Percentiles rank a stretch among this genome's conserved stretches.
Conservation (phyloP, 352 stramenopile species). For the Salisapilia sapeloensis region DNA sequence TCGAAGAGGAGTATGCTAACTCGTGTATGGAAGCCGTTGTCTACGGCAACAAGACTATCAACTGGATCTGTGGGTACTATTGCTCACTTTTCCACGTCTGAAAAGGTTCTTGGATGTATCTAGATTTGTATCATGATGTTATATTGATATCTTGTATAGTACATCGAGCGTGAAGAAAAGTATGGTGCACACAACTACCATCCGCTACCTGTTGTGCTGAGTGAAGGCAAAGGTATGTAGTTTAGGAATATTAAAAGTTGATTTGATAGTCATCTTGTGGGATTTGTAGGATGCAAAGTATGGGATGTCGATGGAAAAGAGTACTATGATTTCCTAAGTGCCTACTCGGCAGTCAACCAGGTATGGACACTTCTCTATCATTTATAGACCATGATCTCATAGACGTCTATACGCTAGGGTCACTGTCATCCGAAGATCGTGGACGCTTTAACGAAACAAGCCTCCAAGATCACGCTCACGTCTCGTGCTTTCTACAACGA, state of each 20-base stretch:
- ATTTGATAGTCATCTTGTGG: not conserved
- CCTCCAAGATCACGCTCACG: constrained; percentile 90
- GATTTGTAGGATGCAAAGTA: constrained; percentile 78
- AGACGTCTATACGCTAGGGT: constrained; percentile 35
- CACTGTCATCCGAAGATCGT: constrained; percentile 98
- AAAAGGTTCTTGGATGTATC: too few relatives aligned
- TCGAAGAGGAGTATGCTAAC: too few relatives aligned
- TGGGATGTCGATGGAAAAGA: constrained; percentile 94
- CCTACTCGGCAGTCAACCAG: constrained; percentile 84
- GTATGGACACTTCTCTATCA: constrained; percentile 7
- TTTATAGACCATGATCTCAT: not conserved
- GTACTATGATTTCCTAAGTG: constrained; percentile 97
- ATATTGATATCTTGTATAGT: too few relatives aligned
- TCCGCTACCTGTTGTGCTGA: constrained; percentile 94
- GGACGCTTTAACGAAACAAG: constrained; percentile 86
- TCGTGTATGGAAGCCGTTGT: too few relatives aligned
- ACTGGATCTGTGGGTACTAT: too few relatives aligned
- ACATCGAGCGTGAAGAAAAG: constrained; percentile 81
- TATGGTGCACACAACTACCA: constrained; percentile 97
- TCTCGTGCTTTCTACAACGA: constrained; percentile 98
- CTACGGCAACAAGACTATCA: too few relatives aligned
- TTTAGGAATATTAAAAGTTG: constrained; percentile 2
- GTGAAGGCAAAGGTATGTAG: constrained; percentile 51
- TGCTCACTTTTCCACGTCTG: too few relatives aligned
- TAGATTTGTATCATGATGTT: too few relatives aligned